These are phyloP conservation scores for Phytopythium chamaehyphon DNA, from an alignment of 352 stramenopile species.

Conservation along the genomic window DNA sequence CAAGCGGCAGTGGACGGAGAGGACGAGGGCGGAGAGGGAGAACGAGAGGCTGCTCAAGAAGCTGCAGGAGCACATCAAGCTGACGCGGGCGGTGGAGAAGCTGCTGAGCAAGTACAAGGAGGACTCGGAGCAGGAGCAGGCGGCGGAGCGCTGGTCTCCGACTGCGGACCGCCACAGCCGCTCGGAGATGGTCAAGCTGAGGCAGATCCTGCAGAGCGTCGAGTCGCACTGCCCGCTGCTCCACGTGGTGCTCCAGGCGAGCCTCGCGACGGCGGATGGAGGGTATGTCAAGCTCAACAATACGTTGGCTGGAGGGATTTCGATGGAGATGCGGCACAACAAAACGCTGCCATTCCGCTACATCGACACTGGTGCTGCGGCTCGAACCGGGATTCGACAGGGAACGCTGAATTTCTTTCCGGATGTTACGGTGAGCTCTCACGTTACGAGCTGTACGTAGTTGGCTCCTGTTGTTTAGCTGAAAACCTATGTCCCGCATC, in stretches of 20 bases:
- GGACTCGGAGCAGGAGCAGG: background rate
- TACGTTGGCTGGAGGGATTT: background rate
- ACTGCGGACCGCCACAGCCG: too few species aligned
- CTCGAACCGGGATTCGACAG: background rate
- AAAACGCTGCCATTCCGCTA: background rate
- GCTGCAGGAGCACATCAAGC: constrained; percentile 3
- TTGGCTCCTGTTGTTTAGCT: too few species aligned
- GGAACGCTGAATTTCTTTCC: constrained; percentile 2
- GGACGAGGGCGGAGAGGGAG: background rate
- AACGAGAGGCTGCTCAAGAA: constrained; percentile 1
- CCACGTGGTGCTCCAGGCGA: too few species aligned
- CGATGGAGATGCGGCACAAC: constrained; percentile 1
- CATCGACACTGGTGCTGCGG: background rate
- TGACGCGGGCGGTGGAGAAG: background rate
- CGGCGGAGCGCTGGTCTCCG: too few species aligned
- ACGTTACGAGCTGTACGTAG: too few species aligned
- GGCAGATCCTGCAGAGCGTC: too few species aligned
- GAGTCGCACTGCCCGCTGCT: too few species aligned
- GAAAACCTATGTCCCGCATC: too few species aligned
- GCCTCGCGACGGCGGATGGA: too few species aligned
- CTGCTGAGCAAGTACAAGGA: constrained; percentile 4
- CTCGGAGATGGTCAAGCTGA: too few species aligned
- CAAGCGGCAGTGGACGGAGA: background rate
- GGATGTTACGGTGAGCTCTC: constrained; percentile 2
- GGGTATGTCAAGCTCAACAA: background rate